Evolutionary conservation across 1,284 basidiomycete species (phyloP).

Genomic region (Golubevia pallescens): DNA sequence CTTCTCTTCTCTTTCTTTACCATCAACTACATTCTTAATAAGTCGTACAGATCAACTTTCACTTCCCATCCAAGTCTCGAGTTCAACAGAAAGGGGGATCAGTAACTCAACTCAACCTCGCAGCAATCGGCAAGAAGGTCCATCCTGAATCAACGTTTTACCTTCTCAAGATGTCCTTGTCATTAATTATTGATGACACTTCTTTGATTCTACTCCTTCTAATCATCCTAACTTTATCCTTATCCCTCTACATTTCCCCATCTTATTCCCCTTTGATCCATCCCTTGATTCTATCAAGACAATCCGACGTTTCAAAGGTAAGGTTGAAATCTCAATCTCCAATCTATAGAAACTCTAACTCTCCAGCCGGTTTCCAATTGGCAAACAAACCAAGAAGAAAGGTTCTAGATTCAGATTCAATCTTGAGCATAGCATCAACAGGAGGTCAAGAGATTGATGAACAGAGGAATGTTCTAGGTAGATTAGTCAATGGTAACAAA

Average conservation of each 20-base stretch:
- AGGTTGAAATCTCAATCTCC: constrained; percentile 44
- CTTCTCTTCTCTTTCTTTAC: no score
- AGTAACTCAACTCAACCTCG: no score
- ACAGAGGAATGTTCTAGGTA: no score
- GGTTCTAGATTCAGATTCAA: constrained; percentile 26
- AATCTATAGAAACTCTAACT: constrained; percentile 58
- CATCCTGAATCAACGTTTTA: no score
- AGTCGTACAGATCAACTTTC: no score
- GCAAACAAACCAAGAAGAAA: constrained; percentile 38
- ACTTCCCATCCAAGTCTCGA: no score
- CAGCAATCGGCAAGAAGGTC: no score
- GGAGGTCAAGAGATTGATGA: no score
- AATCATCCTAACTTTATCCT: constrained; percentile 29
- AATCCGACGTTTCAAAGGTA: constrained; percentile 53
- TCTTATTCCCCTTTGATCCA: constrained; percentile 53
- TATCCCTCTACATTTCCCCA: constrained; percentile 32
- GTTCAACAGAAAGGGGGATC: no score
- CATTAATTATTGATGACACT: constrained; percentile 49
- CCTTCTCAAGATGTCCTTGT: constrained; percentile 37
- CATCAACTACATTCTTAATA: no score
- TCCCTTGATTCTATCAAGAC: constrained; percentile 54
- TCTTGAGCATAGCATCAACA: constrained; percentile 4
- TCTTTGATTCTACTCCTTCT: constrained; percentile 38
- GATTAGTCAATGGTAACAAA: no score
- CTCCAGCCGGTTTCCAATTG: constrained; percentile 54